phyloP scores from a whole-genome alignment of 2,329 filamentous ascomycete species.

The Aspergillus chevalieri region DNA sequence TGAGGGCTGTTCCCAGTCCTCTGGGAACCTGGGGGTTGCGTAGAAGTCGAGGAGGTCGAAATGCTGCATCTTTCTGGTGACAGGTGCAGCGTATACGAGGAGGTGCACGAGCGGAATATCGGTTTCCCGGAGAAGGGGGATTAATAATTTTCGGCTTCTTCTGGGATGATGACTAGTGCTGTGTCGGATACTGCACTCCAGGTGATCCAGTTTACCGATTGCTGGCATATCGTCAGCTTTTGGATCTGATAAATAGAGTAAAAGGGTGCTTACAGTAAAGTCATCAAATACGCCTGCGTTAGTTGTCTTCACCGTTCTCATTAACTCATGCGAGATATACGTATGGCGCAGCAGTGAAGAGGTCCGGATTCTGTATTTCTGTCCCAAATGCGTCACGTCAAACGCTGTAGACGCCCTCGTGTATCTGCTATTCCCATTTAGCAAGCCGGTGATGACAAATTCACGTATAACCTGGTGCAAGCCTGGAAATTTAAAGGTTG shows the following conservation, averaged over 20 bases:
- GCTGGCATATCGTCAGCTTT: constrained; percentile 1
- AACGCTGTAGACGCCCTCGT: constrained; percentile 5
- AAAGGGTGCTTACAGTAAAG: constrained; percentile 5
- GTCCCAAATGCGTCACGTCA: constrained; percentile 4
- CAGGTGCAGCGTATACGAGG: constrained; percentile 54
- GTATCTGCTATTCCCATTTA: not conserved
- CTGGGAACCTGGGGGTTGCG: constrained; percentile 44
- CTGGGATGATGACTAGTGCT: constrained; percentile 55
- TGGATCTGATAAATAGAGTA: not conserved
- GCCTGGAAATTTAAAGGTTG: constrained; percentile 37
- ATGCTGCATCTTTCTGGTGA: constrained; percentile 54
- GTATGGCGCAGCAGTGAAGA: constrained; percentile 3
- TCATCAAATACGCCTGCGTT: constrained; percentile 3
- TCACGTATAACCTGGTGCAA: constrained; percentile 43
- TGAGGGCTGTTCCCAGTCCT: constrained; percentile 36
- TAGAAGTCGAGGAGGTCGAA: constrained; percentile 54
- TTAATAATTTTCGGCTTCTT: constrained; percentile 56
- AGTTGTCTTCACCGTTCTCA: constrained; percentile 6
- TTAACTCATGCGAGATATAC: constrained; percentile 10
- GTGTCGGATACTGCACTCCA: constrained; percentile 45
- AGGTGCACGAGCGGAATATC: constrained; percentile 36
- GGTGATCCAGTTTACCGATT: constrained; percentile 54
- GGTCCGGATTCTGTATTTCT: constrained; percentile 4
- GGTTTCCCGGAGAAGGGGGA: constrained; percentile 38
- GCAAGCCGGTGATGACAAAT: constrained; percentile 2